These are phyloP conservation scores for Diplocarpon rosae DNA, from an alignment of 2,329 filamentous ascomycete species.

Conservation along the genomic window DNA sequence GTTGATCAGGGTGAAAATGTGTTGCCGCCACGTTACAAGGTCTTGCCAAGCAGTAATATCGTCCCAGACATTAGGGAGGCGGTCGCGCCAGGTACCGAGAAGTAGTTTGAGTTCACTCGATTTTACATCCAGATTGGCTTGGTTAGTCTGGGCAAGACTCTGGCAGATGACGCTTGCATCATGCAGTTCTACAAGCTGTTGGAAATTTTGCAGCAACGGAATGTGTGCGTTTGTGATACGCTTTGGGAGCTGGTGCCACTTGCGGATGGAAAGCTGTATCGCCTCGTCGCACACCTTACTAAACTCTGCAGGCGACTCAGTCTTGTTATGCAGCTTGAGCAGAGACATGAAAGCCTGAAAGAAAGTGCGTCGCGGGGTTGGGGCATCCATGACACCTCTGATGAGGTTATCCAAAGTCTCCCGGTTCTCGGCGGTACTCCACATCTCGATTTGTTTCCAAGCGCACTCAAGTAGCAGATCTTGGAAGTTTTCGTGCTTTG, in stretches of 20 bases:
- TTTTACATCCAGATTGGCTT: conserved; percentile 80
- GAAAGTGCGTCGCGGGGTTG: conserved; percentile 85
- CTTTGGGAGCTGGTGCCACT: conserved; percentile 96
- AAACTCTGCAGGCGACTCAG: conserved; percentile 71
- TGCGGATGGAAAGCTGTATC: conserved; percentile 91
- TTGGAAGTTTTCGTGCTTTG: conserved; percentile 97
- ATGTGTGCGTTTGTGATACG: conserved; percentile 92
- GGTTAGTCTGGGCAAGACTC: conserved; percentile 76
- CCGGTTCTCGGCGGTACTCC: conserved; percentile 75
- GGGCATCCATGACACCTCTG: conserved; percentile 94
- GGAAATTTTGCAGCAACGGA: conserved; percentile 91
- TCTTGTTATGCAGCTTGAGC: conserved; percentile 85
- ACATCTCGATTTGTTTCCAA: conserved; percentile 92
- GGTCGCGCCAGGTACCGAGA: conserved; percentile 88
- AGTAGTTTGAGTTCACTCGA: conserved; percentile 92
- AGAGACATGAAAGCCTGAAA: conserved; percentile 98
- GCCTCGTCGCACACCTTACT: conserved; percentile 88
- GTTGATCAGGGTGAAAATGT: conserved; percentile 98
- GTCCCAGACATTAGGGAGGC: conserved; percentile 95
- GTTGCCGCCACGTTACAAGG: conserved; percentile 97
- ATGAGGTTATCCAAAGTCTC: conserved; percentile 88
- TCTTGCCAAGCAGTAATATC: conserved; percentile 99
- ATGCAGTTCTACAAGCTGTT: conserved; percentile 92
- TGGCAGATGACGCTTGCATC: conserved; percentile 95
- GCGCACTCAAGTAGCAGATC: conserved; percentile 90